phyloP scores from a whole-genome alignment of 2,329 filamentous ascomycete genomes.

The Trichoderma hamatum region DNA sequence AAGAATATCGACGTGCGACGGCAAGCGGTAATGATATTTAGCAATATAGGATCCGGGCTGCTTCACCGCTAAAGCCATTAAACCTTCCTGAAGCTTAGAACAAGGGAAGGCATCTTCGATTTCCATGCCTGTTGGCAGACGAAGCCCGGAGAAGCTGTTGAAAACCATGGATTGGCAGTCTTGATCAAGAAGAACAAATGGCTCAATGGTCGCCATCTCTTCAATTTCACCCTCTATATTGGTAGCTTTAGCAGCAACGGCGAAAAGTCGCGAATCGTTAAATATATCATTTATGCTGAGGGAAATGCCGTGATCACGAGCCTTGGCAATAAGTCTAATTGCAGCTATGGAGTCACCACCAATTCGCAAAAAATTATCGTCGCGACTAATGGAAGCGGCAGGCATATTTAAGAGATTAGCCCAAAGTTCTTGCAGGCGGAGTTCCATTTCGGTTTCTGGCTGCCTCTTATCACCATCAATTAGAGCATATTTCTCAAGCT shows the following conservation, averaged over 20 bases:
- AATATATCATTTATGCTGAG: conserved; percentile 22
- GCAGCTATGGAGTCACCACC: conserved; percentile 28
- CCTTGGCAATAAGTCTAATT: conserved; percentile 15
- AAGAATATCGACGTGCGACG: conserved; percentile 30
- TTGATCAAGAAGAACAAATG: conserved; percentile 6
- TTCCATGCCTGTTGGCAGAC: neutral
- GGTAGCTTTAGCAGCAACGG: conserved; percentile 12
- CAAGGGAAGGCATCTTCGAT: conserved; percentile 32
- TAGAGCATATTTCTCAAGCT: conserved; percentile 14
- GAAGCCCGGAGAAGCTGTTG: neutral
- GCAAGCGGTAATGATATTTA: conserved; percentile 33
- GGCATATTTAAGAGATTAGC: conserved; percentile 18
- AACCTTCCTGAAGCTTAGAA: conserved; percentile 30
- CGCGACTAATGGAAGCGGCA: conserved; percentile 16
- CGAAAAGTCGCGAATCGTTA: conserved; percentile 14
- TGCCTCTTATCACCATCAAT: conserved; percentile 4
- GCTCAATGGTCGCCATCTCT: neutral
- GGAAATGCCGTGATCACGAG: conserved; percentile 9
- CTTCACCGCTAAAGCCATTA: conserved; percentile 38
- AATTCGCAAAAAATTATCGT: conserved; percentile 28
- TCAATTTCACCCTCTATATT: neutral
- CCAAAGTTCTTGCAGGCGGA: conserved; percentile 20
- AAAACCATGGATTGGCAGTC: neutral
- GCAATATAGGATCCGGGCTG: conserved; percentile 42
- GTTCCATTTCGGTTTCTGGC: conserved; percentile 22